phyloP scores from a whole-genome alignment of 1,284 basidiomycete species.

The Tilletia setariae region DNA sequence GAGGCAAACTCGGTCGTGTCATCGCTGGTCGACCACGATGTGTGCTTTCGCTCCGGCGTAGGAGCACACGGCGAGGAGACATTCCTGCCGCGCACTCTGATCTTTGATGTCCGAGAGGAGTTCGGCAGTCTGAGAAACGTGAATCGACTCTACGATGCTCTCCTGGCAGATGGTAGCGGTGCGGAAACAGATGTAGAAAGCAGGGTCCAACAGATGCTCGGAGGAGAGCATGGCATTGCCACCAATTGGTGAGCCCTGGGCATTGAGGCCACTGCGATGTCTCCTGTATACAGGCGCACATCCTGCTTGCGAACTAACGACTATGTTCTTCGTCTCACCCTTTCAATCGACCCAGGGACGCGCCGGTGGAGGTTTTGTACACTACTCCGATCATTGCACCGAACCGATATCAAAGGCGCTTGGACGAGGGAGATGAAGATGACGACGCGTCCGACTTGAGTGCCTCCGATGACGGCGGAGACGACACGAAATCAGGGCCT shows the following conservation, averaged over 20 bases:
- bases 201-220: no score
- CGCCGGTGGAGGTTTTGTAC: not conserved
- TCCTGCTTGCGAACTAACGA: not conserved
- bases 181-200: no score
- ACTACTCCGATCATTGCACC: not conserved
- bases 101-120: conserved; percentile 46
- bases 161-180: conserved; percentile 7
- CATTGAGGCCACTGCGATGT: no score
- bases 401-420: conserved; percentile 29
- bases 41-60: conserved; percentile 44
- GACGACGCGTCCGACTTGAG: conserved; percentile 20
- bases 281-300: no score
- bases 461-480: conserved; percentile 18
- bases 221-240: no score
- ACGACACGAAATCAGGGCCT: not conserved
- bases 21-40: conserved; percentile 43
- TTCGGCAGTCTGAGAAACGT: conserved; percentile 36
- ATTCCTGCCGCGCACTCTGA: conserved; percentile 40
- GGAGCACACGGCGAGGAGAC: conserved; percentile 37
- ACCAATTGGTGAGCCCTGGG: no score
- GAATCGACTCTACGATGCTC: conserved; percentile 34
- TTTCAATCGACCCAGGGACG: not conserved
- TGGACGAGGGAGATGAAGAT: conserved; percentile 29
- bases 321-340: not conserved
- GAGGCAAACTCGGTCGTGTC: conserved; percentile 15